phyloP scores from a whole-genome alignment of 2,329 filamentous ascomycete species.

The Colletotrichum sansevieriae region DNA sequence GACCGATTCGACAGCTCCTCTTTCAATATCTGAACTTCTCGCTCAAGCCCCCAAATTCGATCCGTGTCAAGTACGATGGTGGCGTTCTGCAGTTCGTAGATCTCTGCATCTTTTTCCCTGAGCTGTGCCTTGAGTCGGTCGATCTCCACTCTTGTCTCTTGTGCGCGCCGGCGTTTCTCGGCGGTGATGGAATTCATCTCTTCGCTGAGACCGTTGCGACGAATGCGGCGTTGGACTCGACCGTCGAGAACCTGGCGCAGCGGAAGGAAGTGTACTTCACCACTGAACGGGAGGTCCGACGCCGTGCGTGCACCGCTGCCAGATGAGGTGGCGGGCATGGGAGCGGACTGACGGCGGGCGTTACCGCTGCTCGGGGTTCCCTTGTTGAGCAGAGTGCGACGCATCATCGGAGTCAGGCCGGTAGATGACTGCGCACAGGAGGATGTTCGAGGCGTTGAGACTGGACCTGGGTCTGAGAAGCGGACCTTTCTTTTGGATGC shows the following conservation, averaged over 20 bases:
- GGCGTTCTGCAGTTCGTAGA: conserved; percentile 64
- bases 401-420: conserved; percentile 71
- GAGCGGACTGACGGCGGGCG: conserved; percentile 62
- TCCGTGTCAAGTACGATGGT: conserved; percentile 64
- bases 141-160: conserved; percentile 60
- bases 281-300: conserved; percentile 46
- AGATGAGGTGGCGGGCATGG: conserved; percentile 44
- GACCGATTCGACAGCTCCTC: conserved; percentile 49
- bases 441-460: conserved; percentile 44
- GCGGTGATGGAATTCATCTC: conserved; percentile 67
- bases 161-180: conserved; percentile 58
- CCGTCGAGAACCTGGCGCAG: conserved; percentile 69
- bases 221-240: conserved; percentile 68
- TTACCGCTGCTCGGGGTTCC: conserved; percentile 50
- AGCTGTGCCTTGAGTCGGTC: conserved; percentile 63
- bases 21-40: conserved; percentile 54
- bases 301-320: conserved; percentile 42
- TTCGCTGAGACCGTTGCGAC: conserved; percentile 69
- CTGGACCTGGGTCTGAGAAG: conserved; percentile 69
- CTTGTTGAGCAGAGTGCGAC: conserved; percentile 60
- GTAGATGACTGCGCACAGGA: conserved; percentile 51
- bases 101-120: conserved; percentile 64
- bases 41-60: conserved; percentile 57
- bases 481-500: conserved; percentile 63
- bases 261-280: conserved; percentile 60